A percentile compares a stretch with the other conserved stretches of the same genome.
These are phyloP conservation scores for Brasenia schreberi DNA, from an alignment of 164 flowering plant species.

Conservation along the genomic window DNA sequence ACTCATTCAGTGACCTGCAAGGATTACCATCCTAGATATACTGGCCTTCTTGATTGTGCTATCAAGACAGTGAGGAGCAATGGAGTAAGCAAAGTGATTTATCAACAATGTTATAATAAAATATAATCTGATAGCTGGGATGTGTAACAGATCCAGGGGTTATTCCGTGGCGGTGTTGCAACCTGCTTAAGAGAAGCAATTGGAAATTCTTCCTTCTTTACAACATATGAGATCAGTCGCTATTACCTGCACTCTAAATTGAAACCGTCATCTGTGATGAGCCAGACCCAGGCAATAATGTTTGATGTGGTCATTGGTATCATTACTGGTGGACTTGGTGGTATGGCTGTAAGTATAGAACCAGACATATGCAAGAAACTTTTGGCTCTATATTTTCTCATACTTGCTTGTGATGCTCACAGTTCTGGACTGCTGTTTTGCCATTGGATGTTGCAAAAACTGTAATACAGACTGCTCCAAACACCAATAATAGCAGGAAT, in stretches of 20 bases:
- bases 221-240: slow-evolving; percentile 57
- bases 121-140: slow-evolving; percentile 9
- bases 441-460: slow-evolving; percentile 90
- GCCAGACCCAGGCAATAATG: slow-evolving; percentile 18
- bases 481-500: slow-evolving; percentile 35
- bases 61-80: slow-evolving; percentile 52
- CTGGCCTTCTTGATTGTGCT: slow-evolving; percentile 72
- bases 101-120: background rate
- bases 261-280: slow-evolving; percentile 25
- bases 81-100: slow-evolving; percentile 43
- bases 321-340: slow-evolving; percentile 79
- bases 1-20: slow-evolving; percentile 47
- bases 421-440: slow-evolving; percentile 81
- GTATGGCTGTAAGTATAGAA: slow-evolving; percentile 57
- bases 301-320: slow-evolving; percentile 72
- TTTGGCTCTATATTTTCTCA: background rate
- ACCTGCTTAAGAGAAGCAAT: slow-evolving; percentile 73
- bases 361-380: background rate
- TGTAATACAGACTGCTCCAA: slow-evolving; percentile 61
- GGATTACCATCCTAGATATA: slow-evolving; percentile 29
- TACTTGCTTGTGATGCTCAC: slow-evolving; percentile 5
- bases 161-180: slow-evolving; percentile 69
- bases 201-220: slow-evolving; percentile 72
- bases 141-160: slow-evolving; percentile 52
- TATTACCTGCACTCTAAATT: slow-evolving; percentile 49